Conservation (phyloP, 2,329 filamentous ascomycete species). For the Orbilia oligospora region DNA sequence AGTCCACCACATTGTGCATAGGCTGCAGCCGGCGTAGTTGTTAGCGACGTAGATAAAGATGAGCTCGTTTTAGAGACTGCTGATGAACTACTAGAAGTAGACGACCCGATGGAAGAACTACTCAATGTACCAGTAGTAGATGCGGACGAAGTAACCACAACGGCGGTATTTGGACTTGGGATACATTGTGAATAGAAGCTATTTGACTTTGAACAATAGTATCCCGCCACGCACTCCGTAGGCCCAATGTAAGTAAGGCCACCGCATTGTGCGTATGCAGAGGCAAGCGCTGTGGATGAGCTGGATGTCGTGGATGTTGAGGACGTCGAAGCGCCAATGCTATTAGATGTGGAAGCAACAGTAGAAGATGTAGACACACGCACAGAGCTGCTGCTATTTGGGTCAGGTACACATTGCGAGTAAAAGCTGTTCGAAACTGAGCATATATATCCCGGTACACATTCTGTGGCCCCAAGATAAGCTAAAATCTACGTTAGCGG, state of each 20-base stretch:
- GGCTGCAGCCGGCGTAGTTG: not conserved
- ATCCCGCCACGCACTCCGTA: constrained; percentile 17
- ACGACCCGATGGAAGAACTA: not conserved
- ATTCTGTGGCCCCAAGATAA: constrained; percentile 62
- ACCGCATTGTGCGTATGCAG: constrained; percentile 33
- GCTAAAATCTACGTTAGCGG: constrained; percentile 10
- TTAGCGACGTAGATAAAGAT: not conserved
- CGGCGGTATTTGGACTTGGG: not conserved
- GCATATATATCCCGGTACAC: constrained; percentile 64
- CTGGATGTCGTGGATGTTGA: constrained; percentile 1
- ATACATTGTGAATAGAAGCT: constrained; percentile 34
- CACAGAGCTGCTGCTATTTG: constrained; percentile 59
- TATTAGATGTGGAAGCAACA: not conserved
- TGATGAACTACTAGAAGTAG: not conserved
- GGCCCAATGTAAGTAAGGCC: constrained; percentile 18
- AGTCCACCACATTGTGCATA: constrained; percentile 65
- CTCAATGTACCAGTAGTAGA: not conserved
- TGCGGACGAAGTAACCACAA: constrained; percentile 5
- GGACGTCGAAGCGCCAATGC: constrained; percentile 52
- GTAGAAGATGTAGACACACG: not conserved
- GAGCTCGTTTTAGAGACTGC: constrained; percentile 2
- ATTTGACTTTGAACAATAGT: constrained; percentile 34
- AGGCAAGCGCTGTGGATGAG: constrained; percentile 3
- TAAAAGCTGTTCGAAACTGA: constrained; percentile 67
- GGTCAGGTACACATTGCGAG: constrained; percentile 67